A percentile compares a stretch with the other conserved stretches of the same genome.
These are phyloP conservation scores for Psilocybe cubensis DNA, from an alignment of 768 basidiomycete genomes.

Conservation along the genomic window DNA sequence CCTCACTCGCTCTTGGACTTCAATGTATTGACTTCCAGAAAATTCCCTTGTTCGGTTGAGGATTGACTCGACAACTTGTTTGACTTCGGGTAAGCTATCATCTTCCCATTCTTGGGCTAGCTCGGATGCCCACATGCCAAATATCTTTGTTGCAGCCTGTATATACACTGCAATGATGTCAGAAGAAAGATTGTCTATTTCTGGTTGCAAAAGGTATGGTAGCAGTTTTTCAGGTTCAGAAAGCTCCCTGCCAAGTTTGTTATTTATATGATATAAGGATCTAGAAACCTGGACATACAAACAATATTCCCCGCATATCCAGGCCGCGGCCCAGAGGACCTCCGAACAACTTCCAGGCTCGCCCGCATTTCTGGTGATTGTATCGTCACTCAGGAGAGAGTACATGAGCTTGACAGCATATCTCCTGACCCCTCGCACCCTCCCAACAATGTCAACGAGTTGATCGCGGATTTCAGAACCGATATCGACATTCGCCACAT, in stretches of 20 bases:
- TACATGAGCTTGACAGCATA: slow-evolving; percentile 88
- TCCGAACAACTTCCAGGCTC: slow-evolving; percentile 81
- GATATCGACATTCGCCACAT: slow-evolving; percentile 81
- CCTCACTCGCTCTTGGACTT: slow-evolving; percentile 90
- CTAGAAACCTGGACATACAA: slow-evolving; percentile 53
- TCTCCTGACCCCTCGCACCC: slow-evolving; percentile 74
- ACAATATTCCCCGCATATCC: slow-evolving; percentile 96
- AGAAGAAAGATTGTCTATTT: slow-evolving; percentile 56
- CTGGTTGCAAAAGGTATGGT: slow-evolving; percentile 66
- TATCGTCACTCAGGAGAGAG: slow-evolving; percentile 78
- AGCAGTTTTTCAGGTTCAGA: slow-evolving; percentile 76
- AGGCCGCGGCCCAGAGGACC: slow-evolving; percentile 92
- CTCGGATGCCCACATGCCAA: slow-evolving; percentile 82
- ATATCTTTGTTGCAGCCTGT: slow-evolving; percentile 84
- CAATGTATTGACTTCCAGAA: slow-evolving; percentile 67
- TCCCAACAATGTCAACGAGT: slow-evolving; percentile 83
- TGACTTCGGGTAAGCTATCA: slow-evolving; percentile 67
- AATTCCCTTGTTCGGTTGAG: slow-evolving; percentile 63
- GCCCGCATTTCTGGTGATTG: slow-evolving; percentile 64
- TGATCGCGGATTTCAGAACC: slow-evolving; percentile 81
- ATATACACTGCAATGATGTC: slow-evolving; percentile 81
- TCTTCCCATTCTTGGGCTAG: slow-evolving; percentile 79
- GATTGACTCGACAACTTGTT: slow-evolving; percentile 63
- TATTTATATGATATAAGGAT: neutral
- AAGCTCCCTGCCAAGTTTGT: slow-evolving; percentile 59